Base-by-base conservation (phyloP, 352 stramenopile genomes). In the Phytophthora gonapodyides region DNA sequence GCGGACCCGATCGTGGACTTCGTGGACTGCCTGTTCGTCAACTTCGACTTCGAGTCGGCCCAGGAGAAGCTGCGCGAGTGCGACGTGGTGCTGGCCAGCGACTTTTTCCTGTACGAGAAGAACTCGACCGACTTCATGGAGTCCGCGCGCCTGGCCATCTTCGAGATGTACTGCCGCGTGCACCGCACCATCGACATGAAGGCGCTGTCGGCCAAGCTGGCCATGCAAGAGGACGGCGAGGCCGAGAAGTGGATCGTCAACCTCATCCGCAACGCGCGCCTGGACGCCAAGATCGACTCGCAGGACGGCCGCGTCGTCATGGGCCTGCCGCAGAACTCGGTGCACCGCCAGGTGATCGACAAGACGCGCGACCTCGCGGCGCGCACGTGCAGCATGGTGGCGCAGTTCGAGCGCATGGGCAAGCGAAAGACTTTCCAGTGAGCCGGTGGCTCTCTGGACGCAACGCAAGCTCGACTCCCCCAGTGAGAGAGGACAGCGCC, bases 171-270 rank as follows among this genome's bases (percentile, higher is more conserved):
- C 82, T 99, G 97, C 80, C 88, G 97, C 51, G 98, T 99, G 68
- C 97, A 99, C 85, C 88, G 98, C 71, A 99, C 98, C 76, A 99
- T 99, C 76, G 96, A 99, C 84, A 97, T 99, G 69, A 89, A 90
- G 57, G 96, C 94, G 66, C 83, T 99, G 61, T 97, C 96, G 41
- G 89, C 95, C 27, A 98, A 98, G 83, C 83, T 99, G 57, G 95
- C 91, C 35, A 99, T 99, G 92, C 80, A 91, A 35, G 89, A 99
- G 65, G 81, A 97, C 57, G 87, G 94, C n/a, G 91, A 97, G 49
- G 97, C 97, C 10, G 97, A 99, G 78, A 96, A 97, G 68, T 99
- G 97, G 97, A 98, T 99, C 75, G 97, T 99, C 21, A 98, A 99
- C 83, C 75, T 99, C 49, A 99, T 99, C 73, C 87, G 97, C 52